These are phyloP conservation scores for Ceratocystis ficicola DNA, from an alignment of 2,329 filamentous ascomycete genomes.

Conservation along the genomic window DNA sequence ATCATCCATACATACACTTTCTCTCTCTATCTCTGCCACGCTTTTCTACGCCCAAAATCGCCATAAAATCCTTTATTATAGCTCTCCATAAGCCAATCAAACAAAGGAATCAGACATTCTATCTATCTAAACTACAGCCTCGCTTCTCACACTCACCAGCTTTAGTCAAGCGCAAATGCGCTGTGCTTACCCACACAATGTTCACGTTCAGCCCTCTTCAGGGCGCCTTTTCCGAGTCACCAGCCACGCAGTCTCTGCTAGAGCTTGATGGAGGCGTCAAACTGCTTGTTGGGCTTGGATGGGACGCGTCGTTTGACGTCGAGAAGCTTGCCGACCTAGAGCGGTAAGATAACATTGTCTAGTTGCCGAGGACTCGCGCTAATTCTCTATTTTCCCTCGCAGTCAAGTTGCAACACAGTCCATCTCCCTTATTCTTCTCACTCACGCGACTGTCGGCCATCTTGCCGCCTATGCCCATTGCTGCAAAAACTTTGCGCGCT, in stretches of 20 bases:
- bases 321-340: slow-evolving; percentile 76
- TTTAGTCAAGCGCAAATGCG: not conserved
- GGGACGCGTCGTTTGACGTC: slow-evolving; percentile 83
- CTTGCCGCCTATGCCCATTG: slow-evolving; percentile 90
- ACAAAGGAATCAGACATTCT: too few species aligned
- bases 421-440: slow-evolving; percentile 82
- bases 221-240: slow-evolving; percentile 75
- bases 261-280: slow-evolving; percentile 96
- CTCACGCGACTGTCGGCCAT: slow-evolving; percentile 83
- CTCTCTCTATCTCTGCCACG: too few species aligned
- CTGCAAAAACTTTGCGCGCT: slow-evolving; percentile 89
- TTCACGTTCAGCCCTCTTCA: slow-evolving; percentile 91
- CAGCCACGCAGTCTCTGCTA: slow-evolving; percentile 85
- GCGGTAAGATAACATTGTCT: slow-evolving; percentile 44
- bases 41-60: too few species aligned
- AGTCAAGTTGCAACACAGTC: slow-evolving; percentile 68
- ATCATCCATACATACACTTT: not conserved
- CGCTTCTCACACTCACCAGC: not conserved
- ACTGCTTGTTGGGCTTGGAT: slow-evolving; percentile 85
- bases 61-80: too few species aligned
- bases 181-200: slow-evolving; percentile 43
- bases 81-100: too few species aligned
- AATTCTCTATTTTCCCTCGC: slow-evolving; percentile 8
- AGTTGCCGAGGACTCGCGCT: not conserved
- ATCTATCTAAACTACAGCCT: not conserved